Conservation (phyloP, 23 red algal species). For the Gracilaria vermiculophylla region DNA sequence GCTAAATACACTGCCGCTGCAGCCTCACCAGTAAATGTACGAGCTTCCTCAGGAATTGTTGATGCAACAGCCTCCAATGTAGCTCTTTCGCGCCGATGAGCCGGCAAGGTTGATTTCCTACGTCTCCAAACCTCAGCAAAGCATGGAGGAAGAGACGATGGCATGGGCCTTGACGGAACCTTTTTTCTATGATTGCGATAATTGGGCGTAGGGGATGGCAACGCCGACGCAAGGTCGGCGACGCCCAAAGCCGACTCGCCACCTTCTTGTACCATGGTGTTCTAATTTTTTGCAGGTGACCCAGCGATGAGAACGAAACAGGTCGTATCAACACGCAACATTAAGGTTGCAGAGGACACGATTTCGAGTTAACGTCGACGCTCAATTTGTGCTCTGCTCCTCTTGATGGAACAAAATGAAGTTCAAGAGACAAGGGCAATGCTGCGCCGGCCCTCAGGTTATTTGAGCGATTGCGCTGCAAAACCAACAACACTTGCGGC, state of each 20-base stretch:
- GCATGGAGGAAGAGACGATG: conserved; percentile 29
- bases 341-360: too few relatives aligned
- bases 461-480: too few relatives aligned
- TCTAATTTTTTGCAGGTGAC: too few relatives aligned
- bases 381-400: too few relatives aligned
- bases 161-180: neutral
- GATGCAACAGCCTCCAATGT: conserved; percentile 53
- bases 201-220: neutral
- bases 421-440: too few relatives aligned
- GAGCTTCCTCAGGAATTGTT: conserved; percentile 31
- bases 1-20: conserved; percentile 56
- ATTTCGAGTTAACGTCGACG: too few relatives aligned
- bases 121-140: conserved; percentile 50
- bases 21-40: neutral
- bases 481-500: too few relatives aligned
- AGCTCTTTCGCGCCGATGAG: conserved; percentile 32
- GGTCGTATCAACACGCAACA: too few relatives aligned
- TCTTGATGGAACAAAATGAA: too few relatives aligned
- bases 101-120: conserved; percentile 17
- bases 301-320: too few relatives aligned
- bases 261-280: neutral
- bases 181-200: neutral
- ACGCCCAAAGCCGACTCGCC: neutral
- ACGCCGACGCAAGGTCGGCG: neutral
- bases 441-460: too few relatives aligned